These are phyloP conservation scores for Xylaria acuta DNA, from an alignment of 495 filamentous ascomycete genomes.

Conservation along the genomic window DNA sequence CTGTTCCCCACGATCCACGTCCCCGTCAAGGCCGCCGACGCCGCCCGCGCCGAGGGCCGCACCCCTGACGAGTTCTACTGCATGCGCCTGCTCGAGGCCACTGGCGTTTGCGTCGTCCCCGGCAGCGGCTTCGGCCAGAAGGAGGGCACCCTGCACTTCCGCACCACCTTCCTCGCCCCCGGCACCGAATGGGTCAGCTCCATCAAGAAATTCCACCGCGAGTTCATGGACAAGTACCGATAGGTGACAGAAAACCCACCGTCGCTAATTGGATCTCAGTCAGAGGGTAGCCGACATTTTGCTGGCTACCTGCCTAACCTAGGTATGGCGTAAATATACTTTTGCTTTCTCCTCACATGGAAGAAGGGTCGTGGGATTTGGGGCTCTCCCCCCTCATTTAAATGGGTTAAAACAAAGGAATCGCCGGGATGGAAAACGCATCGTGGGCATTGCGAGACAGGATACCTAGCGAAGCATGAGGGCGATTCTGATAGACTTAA, in stretches of 20 bases:
- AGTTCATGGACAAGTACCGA: conserved; percentile 86
- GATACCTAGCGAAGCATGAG: background rate
- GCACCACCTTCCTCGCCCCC: conserved; percentile 95
- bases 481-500: background rate
- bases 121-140: conserved; percentile 94
- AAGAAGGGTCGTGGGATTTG: background rate
- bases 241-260: background rate
- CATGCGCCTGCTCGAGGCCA: conserved; percentile 86
- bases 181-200: conserved; percentile 93
- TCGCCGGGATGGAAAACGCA: background rate
- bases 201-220: conserved; percentile 86
- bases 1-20: conserved; percentile 93
- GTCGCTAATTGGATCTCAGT: background rate
- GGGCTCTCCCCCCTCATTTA: background rate
- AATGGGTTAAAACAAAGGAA: background rate
- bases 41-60: conserved; percentile 74
- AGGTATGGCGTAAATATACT: background rate
- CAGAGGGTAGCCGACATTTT: background rate
- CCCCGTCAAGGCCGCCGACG: conserved; percentile 73
- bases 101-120: conserved; percentile 93
- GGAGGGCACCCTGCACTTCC: conserved; percentile 89
- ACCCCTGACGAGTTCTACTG: conserved; percentile 93
- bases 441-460: background rate
- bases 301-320: background rate
- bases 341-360: background rate